These are phyloP conservation scores for Stachybotrys echinatus DNA, from an alignment of 2,329 filamentous ascomycete genomes.

Conservation along the genomic window DNA sequence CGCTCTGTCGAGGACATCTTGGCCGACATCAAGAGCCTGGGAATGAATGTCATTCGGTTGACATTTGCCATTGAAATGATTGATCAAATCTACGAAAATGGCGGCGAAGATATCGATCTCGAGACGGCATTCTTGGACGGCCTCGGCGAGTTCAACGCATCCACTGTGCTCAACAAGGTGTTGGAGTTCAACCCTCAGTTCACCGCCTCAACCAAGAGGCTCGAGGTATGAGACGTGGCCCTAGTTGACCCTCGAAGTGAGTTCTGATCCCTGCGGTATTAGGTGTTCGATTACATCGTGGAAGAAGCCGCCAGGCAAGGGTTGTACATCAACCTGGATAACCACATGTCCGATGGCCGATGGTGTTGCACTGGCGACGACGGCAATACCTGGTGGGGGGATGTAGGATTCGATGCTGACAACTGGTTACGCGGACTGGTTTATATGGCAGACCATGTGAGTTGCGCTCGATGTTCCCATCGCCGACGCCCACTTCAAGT, in stretches of 20 bases:
- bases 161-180: slow-evolving; percentile 43
- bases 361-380: slow-evolving; percentile 54
- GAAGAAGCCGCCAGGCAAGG: slow-evolving; percentile 49
- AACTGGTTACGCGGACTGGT: slow-evolving; percentile 57
- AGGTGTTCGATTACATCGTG: slow-evolving; percentile 54
- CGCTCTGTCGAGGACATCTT: slow-evolving; percentile 51
- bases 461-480: slow-evolving; percentile 12
- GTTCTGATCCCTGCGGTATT: not conserved
- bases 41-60: slow-evolving; percentile 58
- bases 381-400: slow-evolving; percentile 58
- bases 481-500: no score
- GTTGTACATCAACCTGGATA: slow-evolving; percentile 55
- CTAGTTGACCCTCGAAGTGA: not conserved
- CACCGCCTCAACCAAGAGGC: slow-evolving; percentile 45
- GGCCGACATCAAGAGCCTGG: slow-evolving; percentile 50
- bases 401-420: slow-evolving; percentile 49
- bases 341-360: slow-evolving; percentile 52
- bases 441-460: slow-evolving; percentile 56
- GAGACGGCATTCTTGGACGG: slow-evolving; percentile 37
- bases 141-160: slow-evolving; percentile 48
- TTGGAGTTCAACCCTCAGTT: slow-evolving; percentile 53
- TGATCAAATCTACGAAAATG: slow-evolving; percentile 48
- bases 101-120: slow-evolving; percentile 40
- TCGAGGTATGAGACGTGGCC: slow-evolving; percentile 32
- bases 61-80: slow-evolving; percentile 62